Conservation (phyloP, 2,329 filamentous ascomycete genomes). For the Penicillium glabrum region DNA sequence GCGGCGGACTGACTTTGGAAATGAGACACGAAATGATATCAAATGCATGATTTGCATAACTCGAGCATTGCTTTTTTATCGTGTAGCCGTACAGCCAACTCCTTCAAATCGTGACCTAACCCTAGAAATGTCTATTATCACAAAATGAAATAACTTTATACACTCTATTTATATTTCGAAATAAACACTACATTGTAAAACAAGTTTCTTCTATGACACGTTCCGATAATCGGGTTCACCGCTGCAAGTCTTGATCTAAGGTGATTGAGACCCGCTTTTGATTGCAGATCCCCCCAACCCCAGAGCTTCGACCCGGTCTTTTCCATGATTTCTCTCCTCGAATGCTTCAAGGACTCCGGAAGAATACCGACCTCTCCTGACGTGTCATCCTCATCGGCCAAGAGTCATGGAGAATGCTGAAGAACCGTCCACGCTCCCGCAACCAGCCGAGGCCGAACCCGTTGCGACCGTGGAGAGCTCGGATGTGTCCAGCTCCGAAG, state of each 20-base stretch:
- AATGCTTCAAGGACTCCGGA: not conserved
- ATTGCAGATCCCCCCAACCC: conserved; percentile 14
- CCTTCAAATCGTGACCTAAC: not conserved
- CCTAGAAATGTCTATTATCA: no score
- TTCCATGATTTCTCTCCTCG: not conserved
- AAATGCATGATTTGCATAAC: conserved; percentile 5
- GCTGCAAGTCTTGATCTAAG: not conserved
- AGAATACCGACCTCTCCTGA: not conserved
- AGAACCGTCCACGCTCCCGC: conserved; percentile 5
- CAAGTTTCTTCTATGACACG: not conserved
- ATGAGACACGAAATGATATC: conserved; percentile 21
- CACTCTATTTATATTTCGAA: conserved; percentile 9
- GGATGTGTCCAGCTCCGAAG: conserved; percentile 23
- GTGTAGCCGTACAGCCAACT: no score
- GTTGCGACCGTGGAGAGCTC: conserved; percentile 9
- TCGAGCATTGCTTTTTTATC: not conserved
- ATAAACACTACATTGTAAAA: not conserved
- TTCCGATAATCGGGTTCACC: not conserved
- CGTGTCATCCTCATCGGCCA: not conserved
- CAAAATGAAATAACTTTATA: not conserved
- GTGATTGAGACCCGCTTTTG: conserved; percentile 11
- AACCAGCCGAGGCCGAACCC: conserved; percentile 4
- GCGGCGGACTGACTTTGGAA: conserved; percentile 10
- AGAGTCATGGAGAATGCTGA: conserved; percentile 15
- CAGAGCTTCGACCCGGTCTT: conserved; percentile 3